A percentile compares a stretch with the other conserved stretches of the same genome.
Conservation (phyloP, 1,284 basidiomycete species). For the Ganoderma boninense region DNA sequence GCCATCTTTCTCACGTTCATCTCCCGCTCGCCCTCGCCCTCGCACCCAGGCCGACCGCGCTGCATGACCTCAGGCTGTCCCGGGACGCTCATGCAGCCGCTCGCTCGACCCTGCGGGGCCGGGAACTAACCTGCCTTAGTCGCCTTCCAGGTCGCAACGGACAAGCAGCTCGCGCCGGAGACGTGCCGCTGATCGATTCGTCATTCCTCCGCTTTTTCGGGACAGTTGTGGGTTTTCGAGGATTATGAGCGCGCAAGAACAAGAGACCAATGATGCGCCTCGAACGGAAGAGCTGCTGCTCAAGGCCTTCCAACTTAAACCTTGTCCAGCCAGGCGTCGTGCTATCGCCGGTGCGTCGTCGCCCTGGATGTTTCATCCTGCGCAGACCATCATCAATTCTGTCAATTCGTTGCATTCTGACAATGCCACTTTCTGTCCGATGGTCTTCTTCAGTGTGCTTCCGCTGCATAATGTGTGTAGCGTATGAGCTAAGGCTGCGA, state of each 20-base stretch:
- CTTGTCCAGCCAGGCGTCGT: neutral
- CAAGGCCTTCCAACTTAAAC: neutral
- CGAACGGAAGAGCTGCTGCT: neutral
- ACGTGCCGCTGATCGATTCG: neutral
- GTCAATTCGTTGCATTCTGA: neutral
- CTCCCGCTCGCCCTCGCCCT: slow-evolving; percentile 10
- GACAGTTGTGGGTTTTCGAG: neutral
- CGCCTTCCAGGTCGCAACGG: neutral
- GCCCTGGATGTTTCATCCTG: neutral
- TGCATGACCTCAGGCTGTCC: neutral
- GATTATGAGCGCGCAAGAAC: neutral
- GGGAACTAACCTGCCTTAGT: neutral
- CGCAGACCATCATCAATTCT: neutral
- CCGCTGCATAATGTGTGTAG: neutral
- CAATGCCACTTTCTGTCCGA: neutral
- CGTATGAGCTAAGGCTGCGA: neutral
- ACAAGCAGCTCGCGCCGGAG: neutral
- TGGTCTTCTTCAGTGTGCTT: neutral
- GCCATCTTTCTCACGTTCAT: slow-evolving; percentile 30
- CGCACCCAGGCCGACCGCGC: neutral
- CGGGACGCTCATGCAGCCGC: neutral
- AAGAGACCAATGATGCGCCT: neutral
- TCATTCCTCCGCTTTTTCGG: neutral
- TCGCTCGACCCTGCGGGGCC: neutral
- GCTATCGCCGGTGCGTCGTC: neutral